Base-by-base conservation (phyloP, 2,329 filamentous ascomycete species). In the Diaporthe sp. region DNA sequence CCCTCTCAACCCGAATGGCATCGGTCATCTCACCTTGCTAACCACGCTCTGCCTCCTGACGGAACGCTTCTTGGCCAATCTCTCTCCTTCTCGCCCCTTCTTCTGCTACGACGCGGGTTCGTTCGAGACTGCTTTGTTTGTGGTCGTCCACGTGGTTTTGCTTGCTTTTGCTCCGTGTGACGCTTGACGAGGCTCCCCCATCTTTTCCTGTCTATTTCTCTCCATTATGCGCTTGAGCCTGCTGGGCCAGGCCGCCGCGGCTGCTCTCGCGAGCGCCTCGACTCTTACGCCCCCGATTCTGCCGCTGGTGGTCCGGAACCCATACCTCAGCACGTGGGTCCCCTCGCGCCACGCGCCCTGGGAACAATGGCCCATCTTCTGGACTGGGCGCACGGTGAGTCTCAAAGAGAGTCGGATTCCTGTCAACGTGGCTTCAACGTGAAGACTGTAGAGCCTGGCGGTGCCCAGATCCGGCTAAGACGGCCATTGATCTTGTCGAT, bases 281-380 rank as follows among this genome's bases (percentile, higher is more conserved):
- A 87, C 84, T 6, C 83, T 91, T 58, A 89, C 86, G 3, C 89
- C 90, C 9, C 87, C 88, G 3, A 88, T 90, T 10, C 79, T 92
- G 53, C 90, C 90, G 12, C 82, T 92, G 72, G 84, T 89, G 72
- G 90, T 92, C 35, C 86, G 90, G 55, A 91, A 89, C 77, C 90
- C 90, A 10, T 92, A 92, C 77, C 80, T 92, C 73, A 91, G 88
- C 79, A 86, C 88, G 44, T 92, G 90, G 90, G 81, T 94, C 73
- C 63, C 88, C 90, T 82, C 94, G 53, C 89, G 95, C 77, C 89
- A 93, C 72, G 88, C 88, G 59, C 95, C 95, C 2, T 97, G 94
- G 94, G 89, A 91, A 71, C 89, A 91, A 83, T 97, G 95, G 95
- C 95, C 95, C 32, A 96, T 96, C 82, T 83, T 83, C 75, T 82